Evolutionary conservation across 2,329 filamentous ascomycete species (phyloP), one percentile per base, ranked within the genome.

Genomic region (Pyrenophora tritici-repentis): DNA sequence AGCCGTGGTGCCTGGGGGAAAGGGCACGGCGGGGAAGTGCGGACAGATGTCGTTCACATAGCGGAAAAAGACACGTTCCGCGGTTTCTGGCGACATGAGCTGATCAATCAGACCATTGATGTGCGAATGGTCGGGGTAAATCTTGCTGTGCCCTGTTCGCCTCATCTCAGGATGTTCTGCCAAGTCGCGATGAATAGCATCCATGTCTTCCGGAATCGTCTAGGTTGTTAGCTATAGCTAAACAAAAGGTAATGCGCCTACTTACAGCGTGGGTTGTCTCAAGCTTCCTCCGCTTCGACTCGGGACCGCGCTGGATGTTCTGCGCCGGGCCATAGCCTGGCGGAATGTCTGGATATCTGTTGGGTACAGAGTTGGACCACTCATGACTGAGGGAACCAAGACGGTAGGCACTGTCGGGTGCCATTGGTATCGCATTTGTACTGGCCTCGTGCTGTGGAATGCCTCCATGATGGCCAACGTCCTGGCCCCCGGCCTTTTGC

Each of bases 21-120:
- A 82, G 2, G 83, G 79, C 4, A 87, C 81, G 14, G 82, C 77
- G 0, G 85, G 85, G 50, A 86, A 78, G 41, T 81, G 77, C 0
- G 79, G 77, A 22, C 78, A 77, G 66, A 86, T 80, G 3, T 82
- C 73, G 14, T 78, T 75, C 29, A 80, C 73, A 58, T 83, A 87
- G 10, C 80, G 76, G 3, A 79, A 68, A 61, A 86, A 86, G n/a
- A 86, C 76, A 16, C 75, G 76, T n/a, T 77, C 74, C 0, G 83
- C 84, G 3, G 75, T 70, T 4, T 81, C 76, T 4, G 76, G 73
- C 47, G 76, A 77, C 55, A 88, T 75, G 13, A 87, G 67, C 2
- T 63, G 61, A 55, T 79, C 74, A 49, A 80, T 74, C 4, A 72
- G 52, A 16, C 58, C 53, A 37, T 63, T 68, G 53, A 76, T 74